Conservation (phyloP, 2,329 filamentous ascomycete genomes). For the Salinomyces thailandicus region DNA sequence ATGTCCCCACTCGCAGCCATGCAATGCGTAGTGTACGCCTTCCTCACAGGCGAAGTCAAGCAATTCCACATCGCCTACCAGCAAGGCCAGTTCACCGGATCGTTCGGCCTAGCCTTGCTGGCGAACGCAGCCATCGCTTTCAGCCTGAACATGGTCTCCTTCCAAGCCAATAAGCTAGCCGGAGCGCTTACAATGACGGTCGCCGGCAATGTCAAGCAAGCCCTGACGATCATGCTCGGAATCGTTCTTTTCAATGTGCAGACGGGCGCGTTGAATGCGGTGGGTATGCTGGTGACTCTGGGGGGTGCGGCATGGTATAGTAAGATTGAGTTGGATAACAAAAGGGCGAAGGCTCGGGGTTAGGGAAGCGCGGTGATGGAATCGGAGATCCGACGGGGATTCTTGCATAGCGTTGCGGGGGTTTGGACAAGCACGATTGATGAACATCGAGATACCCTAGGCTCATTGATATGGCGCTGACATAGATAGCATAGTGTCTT, state of each 20-base stretch:
- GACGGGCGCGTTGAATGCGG: constrained; percentile 9
- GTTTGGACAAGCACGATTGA: no score
- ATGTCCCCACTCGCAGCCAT: constrained; percentile 52
- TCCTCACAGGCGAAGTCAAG: constrained; percentile 40
- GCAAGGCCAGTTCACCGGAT: constrained; percentile 17
- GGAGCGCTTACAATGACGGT: constrained; percentile 29
- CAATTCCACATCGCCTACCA: constrained; percentile 11
- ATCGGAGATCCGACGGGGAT: no score
- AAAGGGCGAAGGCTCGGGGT: not conserved
- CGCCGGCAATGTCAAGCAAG: constrained; percentile 29
- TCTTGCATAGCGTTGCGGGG: no score
- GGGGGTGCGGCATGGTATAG: constrained; percentile 1
- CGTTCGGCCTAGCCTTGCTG: constrained; percentile 17
- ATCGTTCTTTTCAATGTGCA: constrained; percentile 28
- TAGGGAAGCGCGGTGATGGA: no score
- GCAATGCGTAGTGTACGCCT: constrained; percentile 45
- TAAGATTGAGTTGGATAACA: not conserved
- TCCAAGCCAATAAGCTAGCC: constrained; percentile 30
- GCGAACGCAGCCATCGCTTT: constrained; percentile 27
- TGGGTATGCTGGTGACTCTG: constrained; percentile 1
- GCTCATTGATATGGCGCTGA: no score
- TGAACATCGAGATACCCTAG: no score
- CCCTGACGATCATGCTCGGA: constrained; percentile 28
- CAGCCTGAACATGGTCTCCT: constrained; percentile 28
- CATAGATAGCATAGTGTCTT: no score